A percentile compares a stretch with the other conserved stretches of the same genome.
Conservation (phyloP, 2,329 filamentous ascomycete genomes). For the Aspergillus sp. region DNA sequence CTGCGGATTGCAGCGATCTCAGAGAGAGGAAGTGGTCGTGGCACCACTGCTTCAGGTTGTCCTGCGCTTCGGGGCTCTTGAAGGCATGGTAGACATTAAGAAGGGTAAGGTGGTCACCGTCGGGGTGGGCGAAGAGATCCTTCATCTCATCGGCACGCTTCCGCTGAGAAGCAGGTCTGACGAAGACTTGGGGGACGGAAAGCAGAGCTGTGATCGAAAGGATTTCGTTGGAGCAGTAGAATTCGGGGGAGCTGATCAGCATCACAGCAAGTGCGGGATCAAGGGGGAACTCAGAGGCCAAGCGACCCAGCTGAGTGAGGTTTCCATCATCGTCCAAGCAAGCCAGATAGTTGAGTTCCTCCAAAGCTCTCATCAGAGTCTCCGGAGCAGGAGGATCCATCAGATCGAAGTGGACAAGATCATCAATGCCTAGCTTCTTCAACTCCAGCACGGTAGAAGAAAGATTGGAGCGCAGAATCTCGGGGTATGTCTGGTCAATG, state of each 20-base stretch:
- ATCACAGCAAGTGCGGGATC: conserved; percentile 95
- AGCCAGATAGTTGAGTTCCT: conserved; percentile 95
- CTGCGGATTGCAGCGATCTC: conserved; percentile 84
- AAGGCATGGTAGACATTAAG: conserved; percentile 98
- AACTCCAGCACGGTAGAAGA: conserved; percentile 93
- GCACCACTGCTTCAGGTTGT: conserved; percentile 86
- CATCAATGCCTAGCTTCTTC: conserved; percentile 94
- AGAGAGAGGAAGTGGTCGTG: conserved; percentile 94
- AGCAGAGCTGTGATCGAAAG: conserved; percentile 91
- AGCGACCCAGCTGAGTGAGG: conserved; percentile 77
- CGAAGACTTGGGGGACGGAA: conserved; percentile 91
- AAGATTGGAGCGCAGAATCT: conserved; percentile 91
- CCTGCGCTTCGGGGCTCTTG: conserved; percentile 71
- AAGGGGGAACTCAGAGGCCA: conserved; percentile 93
- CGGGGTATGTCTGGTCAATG: conserved; percentile 94
- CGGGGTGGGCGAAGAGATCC: conserved; percentile 82
- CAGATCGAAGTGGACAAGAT: conserved; percentile 95
- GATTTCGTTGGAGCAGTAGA: conserved; percentile 98
- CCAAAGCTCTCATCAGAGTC: conserved; percentile 95
- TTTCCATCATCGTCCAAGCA: conserved; percentile 96
- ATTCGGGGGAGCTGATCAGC: conserved; percentile 95
- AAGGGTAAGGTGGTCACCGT: conserved; percentile 93
- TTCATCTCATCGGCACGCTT: conserved; percentile 99
- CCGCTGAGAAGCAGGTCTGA: conserved; percentile 79
- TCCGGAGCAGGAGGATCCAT: conserved; percentile 98